Percentiles rank a stretch among this genome's conserved stretches.
These are phyloP conservation scores for Mycena leptocephala DNA, from an alignment of 768 basidiomycete species.

Conservation along the genomic window DNA sequence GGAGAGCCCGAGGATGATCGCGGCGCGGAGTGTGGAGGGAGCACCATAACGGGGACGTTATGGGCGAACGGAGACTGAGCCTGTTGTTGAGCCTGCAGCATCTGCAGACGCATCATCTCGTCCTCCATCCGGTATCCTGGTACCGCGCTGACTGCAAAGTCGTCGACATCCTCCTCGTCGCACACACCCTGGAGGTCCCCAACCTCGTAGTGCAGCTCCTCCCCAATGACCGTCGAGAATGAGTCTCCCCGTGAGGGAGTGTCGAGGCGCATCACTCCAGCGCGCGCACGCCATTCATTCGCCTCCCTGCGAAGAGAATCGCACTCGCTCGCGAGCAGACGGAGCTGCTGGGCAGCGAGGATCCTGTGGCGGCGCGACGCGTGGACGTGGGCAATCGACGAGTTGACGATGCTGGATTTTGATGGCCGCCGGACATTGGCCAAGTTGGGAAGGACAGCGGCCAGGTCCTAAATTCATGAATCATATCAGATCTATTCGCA, in stretches of 20 bases:
- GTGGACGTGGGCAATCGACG: constrained; percentile 78
- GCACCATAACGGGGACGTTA: constrained; percentile 30
- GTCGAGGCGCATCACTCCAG: constrained; percentile 68
- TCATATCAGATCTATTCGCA: constrained; percentile 4
- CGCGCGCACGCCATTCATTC: constrained; percentile 80
- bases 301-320: constrained; percentile 80
- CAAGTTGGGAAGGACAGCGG: constrained; percentile 79
- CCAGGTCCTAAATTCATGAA: constrained; percentile 70
- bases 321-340: constrained; percentile 71
- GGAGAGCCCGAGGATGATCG: constrained; percentile 30
- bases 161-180: constrained; percentile 36
- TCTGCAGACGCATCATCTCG: constrained; percentile 38
- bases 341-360: constrained; percentile 76
- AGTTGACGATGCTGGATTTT: constrained; percentile 87
- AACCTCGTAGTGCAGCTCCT: constrained; percentile 54
- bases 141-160: constrained; percentile 28
- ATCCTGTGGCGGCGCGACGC: constrained; percentile 75
- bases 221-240: constrained; percentile 66
- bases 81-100: constrained; percentile 33
- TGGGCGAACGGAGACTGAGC: constrained; percentile 30
- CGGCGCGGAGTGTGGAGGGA: constrained; percentile 18
- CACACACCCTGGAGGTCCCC: constrained; percentile 34
- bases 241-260: constrained; percentile 69
- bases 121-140: constrained; percentile 37
- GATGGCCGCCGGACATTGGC: constrained; percentile 80